phyloP scores from a whole-genome alignment of 352 stramenopile genomes.

The Pythium folliculosum region DNA sequence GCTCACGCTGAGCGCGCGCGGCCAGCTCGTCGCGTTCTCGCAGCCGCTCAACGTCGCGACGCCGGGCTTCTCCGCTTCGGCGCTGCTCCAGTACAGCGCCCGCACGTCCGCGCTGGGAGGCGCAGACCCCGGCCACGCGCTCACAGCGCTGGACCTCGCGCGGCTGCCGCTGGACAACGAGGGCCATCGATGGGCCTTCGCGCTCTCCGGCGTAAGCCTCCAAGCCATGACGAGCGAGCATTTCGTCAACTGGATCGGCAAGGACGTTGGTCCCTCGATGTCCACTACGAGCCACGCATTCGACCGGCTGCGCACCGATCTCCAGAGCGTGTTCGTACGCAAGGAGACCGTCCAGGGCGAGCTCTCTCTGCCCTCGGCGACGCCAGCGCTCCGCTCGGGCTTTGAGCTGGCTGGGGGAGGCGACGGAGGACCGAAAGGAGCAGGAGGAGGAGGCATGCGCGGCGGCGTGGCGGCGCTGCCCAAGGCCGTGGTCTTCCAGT shows the following conservation, averaged over 20 bases:
- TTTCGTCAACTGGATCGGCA: constrained; percentile 62
- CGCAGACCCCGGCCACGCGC: not conserved
- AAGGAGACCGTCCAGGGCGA: constrained; percentile 47
- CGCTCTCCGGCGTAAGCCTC: constrained; percentile 41
- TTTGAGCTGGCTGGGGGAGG: not conserved
- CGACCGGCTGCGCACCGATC: constrained; percentile 54
- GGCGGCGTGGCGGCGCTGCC: constrained; percentile 11
- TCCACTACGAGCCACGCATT: constrained; percentile 24
- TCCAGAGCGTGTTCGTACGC: constrained; percentile 55
- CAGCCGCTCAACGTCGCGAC: constrained; percentile 58
- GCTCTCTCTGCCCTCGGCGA: constrained; percentile 21
- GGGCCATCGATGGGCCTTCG: constrained; percentile 55
- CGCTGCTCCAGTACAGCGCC: constrained; percentile 14
- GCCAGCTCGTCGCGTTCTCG: constrained; percentile 53
- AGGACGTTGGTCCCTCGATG: constrained; percentile 37
- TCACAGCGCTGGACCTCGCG: constrained; percentile 3
- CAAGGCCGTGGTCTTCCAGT: constrained; percentile 31
- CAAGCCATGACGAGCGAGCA: constrained; percentile 58
- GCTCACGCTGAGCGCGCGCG: constrained; percentile 52
- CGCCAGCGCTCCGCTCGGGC: not conserved
- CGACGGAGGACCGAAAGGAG: not conserved
- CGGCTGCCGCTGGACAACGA: constrained; percentile 56
- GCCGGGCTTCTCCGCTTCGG: constrained; percentile 33
- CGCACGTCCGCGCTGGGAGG: no score
- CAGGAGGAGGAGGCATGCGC: no score